Base-by-base conservation (phyloP, 441 rosid genomes). In the Viola pubescens region DNA sequence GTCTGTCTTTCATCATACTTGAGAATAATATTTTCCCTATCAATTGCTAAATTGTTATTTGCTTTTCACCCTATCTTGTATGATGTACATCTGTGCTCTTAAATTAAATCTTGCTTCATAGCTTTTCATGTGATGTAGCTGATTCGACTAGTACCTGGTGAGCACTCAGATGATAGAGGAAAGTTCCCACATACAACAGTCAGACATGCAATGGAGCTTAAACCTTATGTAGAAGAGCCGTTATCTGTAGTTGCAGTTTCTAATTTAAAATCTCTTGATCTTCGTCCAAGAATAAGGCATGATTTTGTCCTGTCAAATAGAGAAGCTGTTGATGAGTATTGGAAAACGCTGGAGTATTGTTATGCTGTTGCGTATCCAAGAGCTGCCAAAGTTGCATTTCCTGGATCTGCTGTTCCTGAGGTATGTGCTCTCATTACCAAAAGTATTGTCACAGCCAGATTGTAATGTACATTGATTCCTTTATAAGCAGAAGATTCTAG, bases 261-360 rank as follows among this genome's bases (percentile, higher is more conserved):
- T 67, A 83, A 62, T 80, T 66, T 74, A 44, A 59, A 55, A 57
- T 79, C 83, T 70, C 75, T 75, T 70, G 95, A 94, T 82, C 88
- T 88, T 67, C 97, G 92, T 62, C 99, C 99, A 58, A 83, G 91
- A 76, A 81, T 88, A 54, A 82, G 97, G 46, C 99, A 94, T 67
- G 99, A 94, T 75, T 94, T 94, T 69, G 64, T 82, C 67, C 73
- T 94, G 57, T 85, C 87, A 71, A 87, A 62, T 58, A 74, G 72
- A 64, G 88, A 82, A 71, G 98, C 95, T 67, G 91, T 94, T 66
- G 78, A 88, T 70, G 97, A 94, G 56, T 94, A 90, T 66, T 94
- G 99, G 99, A 81, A 82, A 44, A 91, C 95, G 58, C 74, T 94
- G 70, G 99, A 94, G 75, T 94, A 85, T 76, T 94, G 97, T 70